Evolutionary conservation across 75 land plant genomes (phyloP), one percentile per base, ranked within the genome.

Genomic region (Azolla pinnata): DNA sequence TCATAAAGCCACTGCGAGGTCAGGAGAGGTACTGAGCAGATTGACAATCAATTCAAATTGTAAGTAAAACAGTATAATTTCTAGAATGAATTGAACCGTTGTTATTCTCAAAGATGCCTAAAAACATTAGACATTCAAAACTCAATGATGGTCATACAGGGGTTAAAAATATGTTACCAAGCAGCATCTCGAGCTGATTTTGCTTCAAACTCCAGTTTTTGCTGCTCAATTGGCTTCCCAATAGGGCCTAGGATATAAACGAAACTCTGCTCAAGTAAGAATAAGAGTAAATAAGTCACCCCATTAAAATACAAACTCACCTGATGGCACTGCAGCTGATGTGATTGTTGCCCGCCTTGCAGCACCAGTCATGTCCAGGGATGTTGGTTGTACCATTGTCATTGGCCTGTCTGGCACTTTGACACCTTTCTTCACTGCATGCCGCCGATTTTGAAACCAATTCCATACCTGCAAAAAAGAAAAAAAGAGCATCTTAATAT

Each of bases 171-270:
- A 35, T 35, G 40, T 52, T 53, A 90, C 97, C 97, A 90, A 50
- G 97, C 97, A 31, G 84, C 87, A 81, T 90, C 97, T 63, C 97
- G 79, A 5, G 80, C 74, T 35, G 97, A 86, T 68, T 81, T 90
- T 35, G 97, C 97, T 72, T 90, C 97, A 69, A 90, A 90, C 61
- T 90, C 97, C 79, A 83, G 66, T 56, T 53, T 64, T 29, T 71
- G 23, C 53, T 51, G 72, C n/a, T 78, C 86, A 44, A 57, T 40
- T 24, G 31, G 64, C 54, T 42, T 78, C 45, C 55, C 77, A n/a
- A n/a, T 46, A 62, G 85, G 61, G 67, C 16, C 54, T 9, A n/a
- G n/a, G n/a, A n/a, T n/a, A n/a, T n/a, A n/a, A 34, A 38, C 28
- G 27, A 74, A 24, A 31, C 31, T 4, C 21, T 14, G 18, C 10